These are phyloP conservation scores for Pinus taeda DNA, from an alignment of 75 land plant species.

Conservation along the genomic window DNA sequence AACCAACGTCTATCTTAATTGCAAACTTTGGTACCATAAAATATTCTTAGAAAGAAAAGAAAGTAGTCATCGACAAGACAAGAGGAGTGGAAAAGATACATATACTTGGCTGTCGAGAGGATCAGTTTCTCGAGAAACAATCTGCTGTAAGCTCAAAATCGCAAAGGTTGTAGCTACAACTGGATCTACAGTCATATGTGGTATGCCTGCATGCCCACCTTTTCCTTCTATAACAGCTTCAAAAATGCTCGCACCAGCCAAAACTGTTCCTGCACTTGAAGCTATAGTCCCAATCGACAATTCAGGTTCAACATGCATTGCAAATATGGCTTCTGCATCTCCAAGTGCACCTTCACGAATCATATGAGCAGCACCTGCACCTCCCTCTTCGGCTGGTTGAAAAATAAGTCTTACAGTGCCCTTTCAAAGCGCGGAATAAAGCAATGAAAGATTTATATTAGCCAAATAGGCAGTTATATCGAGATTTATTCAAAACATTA, in stretches of 20 bases:
- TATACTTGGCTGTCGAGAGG: slow-evolving; percentile 72
- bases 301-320: slow-evolving; percentile 47
- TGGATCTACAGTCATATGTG: slow-evolving; percentile 63
- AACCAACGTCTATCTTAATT: too few species aligned
- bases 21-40: too few species aligned
- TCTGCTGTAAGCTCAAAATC: slow-evolving; percentile 10
- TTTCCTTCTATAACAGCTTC: slow-evolving; percentile 53
- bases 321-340: slow-evolving; percentile 75
- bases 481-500: background rate
- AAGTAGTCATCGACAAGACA: slow-evolving; percentile 11
- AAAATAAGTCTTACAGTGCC: slow-evolving; percentile 81
- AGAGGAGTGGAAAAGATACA: background rate
- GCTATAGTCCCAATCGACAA: slow-evolving; percentile 45
- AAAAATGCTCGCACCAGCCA: slow-evolving; percentile 63
- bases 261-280: slow-evolving; percentile 40
- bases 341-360: slow-evolving; percentile 62
- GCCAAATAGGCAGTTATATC: background rate
- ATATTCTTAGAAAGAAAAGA: too few species aligned
- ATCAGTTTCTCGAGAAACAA: slow-evolving; percentile 70
- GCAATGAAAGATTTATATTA: background rate
- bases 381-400: slow-evolving; percentile 93
- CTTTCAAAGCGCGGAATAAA: slow-evolving; percentile 13
- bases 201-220: slow-evolving; percentile 83
- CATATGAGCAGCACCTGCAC: slow-evolving; percentile 48
- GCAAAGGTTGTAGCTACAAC: slow-evolving; percentile 62